Evolutionary conservation across 2,329 filamentous ascomycete genomes (phyloP), one percentile per base, ranked within the genome.

Genomic region (Diaporthe citrichinensis): DNA sequence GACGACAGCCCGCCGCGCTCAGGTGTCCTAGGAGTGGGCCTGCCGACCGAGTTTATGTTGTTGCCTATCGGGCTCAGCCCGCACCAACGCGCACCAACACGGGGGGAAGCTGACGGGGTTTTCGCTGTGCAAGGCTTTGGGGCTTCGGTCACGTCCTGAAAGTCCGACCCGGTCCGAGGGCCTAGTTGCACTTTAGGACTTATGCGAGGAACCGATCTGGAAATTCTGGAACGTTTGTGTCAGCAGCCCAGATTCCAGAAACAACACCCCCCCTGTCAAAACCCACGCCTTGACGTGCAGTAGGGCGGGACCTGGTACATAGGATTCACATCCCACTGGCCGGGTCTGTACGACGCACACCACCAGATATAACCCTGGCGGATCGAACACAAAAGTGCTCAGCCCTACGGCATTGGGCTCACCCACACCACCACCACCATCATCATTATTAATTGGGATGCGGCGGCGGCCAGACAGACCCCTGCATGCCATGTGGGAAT

Each of bases 31-130:
- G 20, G 31, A 36, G 62, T 68, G 65, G 65, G 65, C 65, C 65
- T 1, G 7, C 44, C 12, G 46, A 34, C 14, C 28, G 34, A 36
- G 62, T 68, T 68, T 68, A 68, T 68, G 46, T 53, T 68, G 65
- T 68, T 68, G 65, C 65, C 65, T 68, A 12, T 39, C 31, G n/a
- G 62, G 65, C 65, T 68, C 31, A 53, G 65, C 62, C 44, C 62
- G 62, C 62, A 15, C 62, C 28, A 34, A 17, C n/a, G 14, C 25
- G 46, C 46, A 49, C 17, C 44, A 49, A 39, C 31, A 39, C 36
- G 36, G 62, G 6, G 23, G 31, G 28, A 49, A 39, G 46, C 46
- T 68, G 14, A 53, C 62, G n/a, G n/a, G n/a, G n/a, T n/a, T n/a
- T n/a, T n/a, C n/a, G n/a, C n/a, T n/a, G n/a, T n/a, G n/a, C n/a